Base-by-base conservation (phyloP, 805 yeast genomes). In the Ogataea pini region DNA sequence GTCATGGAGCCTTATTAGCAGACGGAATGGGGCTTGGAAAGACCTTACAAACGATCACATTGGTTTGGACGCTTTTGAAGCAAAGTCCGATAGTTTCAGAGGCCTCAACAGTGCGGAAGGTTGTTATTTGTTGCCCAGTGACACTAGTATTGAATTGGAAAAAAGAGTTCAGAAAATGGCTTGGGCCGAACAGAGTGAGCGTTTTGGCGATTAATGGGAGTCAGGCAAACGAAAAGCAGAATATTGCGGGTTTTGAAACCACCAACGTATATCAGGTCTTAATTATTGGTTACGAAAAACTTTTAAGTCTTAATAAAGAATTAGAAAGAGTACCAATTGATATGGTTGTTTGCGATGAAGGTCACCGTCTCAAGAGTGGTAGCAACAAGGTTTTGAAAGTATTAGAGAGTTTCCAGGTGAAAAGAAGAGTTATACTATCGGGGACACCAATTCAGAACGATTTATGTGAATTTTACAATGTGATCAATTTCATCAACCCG, bases 11-110 rank as follows among this genome's bases (percentile, higher is more conserved):
- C 2, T 68, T 94, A 4, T 66, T 94, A 36, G 99, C 99, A 0
- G 99, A 94, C 66, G 98, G 92, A 58, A 94, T 94, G 99, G 99
- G 99, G 0, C 71, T 94, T 14, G 97, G 97, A 2, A 87, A 87
- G 59, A 91, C 98, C 0, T 67, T 94, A 36, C 91, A 85, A 79
- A 81, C 97, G 0, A 92, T 94, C 5, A 62, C 96, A 0, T 64
- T 89, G 34, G 75, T 92, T 3, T 89, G 96, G 95, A 89, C 96
- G 0, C 65, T 94, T 16, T 64, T 89, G 16, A 83, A 78, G 53
- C 89, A 86, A 56, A 76, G 79, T 13, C 89, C 91, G 0, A 39
- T 47, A 12, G 66, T 52, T 42, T 73, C 58, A 46, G 61, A 61
- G 42, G 54, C 47, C 42, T 77, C 72, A 0, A 65, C 72, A 0